Conservation (phyloP, 305 asterid species). For the Petunia hybrid region DNA sequence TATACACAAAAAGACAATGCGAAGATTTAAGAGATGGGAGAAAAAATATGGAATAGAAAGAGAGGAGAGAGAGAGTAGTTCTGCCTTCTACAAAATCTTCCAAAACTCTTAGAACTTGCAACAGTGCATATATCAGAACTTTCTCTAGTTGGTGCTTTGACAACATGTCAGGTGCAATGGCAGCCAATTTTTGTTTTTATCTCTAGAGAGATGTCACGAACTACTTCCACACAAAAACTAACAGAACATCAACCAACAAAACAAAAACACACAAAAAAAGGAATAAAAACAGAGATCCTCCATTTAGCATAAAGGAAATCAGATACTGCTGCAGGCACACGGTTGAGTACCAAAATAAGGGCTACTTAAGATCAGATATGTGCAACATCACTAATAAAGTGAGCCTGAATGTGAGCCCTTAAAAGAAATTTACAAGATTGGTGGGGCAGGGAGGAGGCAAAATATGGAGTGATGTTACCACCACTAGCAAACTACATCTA, state of each 20-base stretch:
- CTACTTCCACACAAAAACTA: not conserved
- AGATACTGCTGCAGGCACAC: not conserved
- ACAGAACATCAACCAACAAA: not conserved
- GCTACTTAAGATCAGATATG: not conserved
- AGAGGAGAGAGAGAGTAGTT: not conserved
- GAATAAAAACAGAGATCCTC: not conserved
- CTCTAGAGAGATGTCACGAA: not conserved
- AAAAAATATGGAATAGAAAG: not conserved
- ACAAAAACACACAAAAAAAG: not conserved
- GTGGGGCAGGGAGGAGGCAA: constrained; percentile 27
- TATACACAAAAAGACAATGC: constrained; percentile 14
- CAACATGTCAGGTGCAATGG: not conserved
- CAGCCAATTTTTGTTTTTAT: not conserved
- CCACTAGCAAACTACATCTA: constrained; percentile 15
- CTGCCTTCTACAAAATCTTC: not conserved
- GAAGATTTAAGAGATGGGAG: constrained; percentile 19
- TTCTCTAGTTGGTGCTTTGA: not conserved
- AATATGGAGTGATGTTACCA: constrained; percentile 10
- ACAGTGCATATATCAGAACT: not conserved
- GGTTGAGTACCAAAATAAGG: not conserved
- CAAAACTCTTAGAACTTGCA: not conserved
- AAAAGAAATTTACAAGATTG: constrained; percentile 13
- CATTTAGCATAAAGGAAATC: not conserved
- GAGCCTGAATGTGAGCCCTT: not conserved
- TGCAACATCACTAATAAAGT: constrained; percentile 24